Evolutionary conservation across 2,329 filamentous ascomycete genomes (phyloP).

Genomic region (Aureobasidium sp.): DNA sequence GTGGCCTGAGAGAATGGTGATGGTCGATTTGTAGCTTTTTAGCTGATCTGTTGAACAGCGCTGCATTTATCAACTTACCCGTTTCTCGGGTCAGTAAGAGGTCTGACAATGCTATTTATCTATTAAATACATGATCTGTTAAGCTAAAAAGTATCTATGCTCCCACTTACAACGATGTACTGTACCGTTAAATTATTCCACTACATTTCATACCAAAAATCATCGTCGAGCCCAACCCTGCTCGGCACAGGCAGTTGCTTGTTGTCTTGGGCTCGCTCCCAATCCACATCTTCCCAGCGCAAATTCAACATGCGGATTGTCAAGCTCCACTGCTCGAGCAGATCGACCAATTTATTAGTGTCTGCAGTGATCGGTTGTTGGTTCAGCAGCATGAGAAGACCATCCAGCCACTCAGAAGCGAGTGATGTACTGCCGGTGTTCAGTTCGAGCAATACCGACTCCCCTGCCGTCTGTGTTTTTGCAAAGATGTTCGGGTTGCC

Average conservation of each 20-base stretch:
- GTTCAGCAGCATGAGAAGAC: conserved; percentile 86
- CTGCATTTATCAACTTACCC: no score
- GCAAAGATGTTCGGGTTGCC: neutral
- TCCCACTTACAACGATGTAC: neutral
- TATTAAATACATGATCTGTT: neutral
- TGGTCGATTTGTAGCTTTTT: neutral
- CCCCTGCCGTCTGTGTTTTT: conserved; percentile 29
- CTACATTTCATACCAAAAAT: conserved; percentile 76
- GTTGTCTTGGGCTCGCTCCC: conserved; percentile 20
- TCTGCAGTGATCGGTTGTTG: conserved; percentile 96
- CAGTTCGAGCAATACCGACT: conserved; percentile 72
- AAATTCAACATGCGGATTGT: conserved; percentile 92
- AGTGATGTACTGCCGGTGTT: conserved; percentile 72
- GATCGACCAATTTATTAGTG: conserved; percentile 78
- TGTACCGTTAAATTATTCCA: neutral
- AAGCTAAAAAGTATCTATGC: neutral
- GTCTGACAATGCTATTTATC: neutral
- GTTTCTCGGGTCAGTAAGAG: neutral
- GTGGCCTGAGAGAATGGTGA: conserved; percentile 60
- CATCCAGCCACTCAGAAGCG: conserved; percentile 95
- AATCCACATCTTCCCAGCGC: conserved; percentile 68
- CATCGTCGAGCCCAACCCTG: conserved; percentile 77
- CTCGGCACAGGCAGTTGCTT: conserved; percentile 56
- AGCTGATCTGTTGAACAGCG: no score
- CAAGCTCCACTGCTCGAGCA: conserved; percentile 84